Evolutionary conservation across 768 basidiomycete species (phyloP).

Genomic region (Nidularia pulvinata): DNA sequence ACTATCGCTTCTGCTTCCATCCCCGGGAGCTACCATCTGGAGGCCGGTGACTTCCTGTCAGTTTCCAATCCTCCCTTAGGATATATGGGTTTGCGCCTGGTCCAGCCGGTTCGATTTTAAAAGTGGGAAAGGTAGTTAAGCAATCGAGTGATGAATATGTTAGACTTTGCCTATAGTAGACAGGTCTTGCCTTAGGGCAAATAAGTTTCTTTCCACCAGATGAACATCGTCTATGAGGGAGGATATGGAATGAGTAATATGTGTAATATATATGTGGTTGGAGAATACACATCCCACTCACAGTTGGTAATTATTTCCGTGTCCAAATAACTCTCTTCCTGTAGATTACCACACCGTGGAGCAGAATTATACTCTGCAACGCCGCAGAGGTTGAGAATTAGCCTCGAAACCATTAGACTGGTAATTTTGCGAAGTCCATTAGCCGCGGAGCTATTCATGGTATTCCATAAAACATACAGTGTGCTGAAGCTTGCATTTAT

Average conservation of each 20-base stretch:
- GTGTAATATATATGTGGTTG: too few relatives aligned
- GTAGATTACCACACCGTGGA: neutral
- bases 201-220: neutral
- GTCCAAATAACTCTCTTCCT: neutral
- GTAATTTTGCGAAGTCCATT: constrained; percentile 23
- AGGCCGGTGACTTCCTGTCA: too few relatives aligned
- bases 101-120: too few relatives aligned
- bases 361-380: neutral
- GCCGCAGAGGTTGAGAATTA: constrained; percentile 27
- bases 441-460: too few relatives aligned
- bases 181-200: neutral
- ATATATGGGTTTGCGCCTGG: too few relatives aligned
- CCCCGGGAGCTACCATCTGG: too few relatives aligned
- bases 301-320: neutral
- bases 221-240: neutral
- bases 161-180: neutral
- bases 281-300: neutral
- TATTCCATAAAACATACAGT: constrained; percentile 16
- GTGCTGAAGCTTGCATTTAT: constrained; percentile 36
- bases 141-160: neutral
- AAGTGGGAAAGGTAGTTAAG: too few relatives aligned
- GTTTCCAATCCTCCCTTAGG: too few relatives aligned
- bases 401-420: constrained; percentile 32
- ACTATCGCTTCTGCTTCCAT: too few relatives aligned
- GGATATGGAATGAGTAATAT: neutral